Evolutionary conservation across 1,139 yeast species (phyloP), one percentile per base, ranked within the genome.

Genomic region (Chernovozyma aurita): DNA sequence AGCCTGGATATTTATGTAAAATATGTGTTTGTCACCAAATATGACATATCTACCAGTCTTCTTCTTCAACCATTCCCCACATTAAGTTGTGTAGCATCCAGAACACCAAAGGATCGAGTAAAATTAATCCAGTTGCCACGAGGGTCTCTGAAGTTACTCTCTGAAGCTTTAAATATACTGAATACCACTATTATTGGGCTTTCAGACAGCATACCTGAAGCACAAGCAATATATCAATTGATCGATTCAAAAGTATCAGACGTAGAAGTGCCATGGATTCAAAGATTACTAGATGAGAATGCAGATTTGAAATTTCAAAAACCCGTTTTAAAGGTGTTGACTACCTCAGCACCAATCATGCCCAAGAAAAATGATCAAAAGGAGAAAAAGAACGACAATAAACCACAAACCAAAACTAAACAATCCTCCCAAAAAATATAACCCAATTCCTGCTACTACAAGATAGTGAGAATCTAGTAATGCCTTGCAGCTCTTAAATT

Each of bases 101-200:
- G 41, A 29, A 49, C 56, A 1, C 31, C 41, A 2, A 43, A 45
- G 0, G 45, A 49, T 15, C 42, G 59, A 20, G 75, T 76, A 2
- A 78, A 76, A 45, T 56, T 80, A 28, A 59, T 80, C 0, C 78
- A 74, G 41, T 59, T 80, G 13, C 83, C 85, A 1, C 62, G 63
- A 42, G 73, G 75, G 1, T 58, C 77, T 3, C 58, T 64, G 50
- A 48, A 46, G 2, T 50, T 49, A 37, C 46, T 78, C 2, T 65
- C 73, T 14, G 42, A 50, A 12, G 55, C 57, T 1, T 46, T 73
- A 14, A 61, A 55, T 34, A 42, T 52, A 25, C 49, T 47, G 24
- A 52, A 57, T 32, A 50, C 51, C 3, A 54, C 61, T 0, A 54
- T 69, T 2, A 22, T 70, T 11, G 70, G 66, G 0, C 25, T 70